Base-by-base conservation (phyloP, 495 filamentous ascomycete genomes). In the Trichoderma parareesei region DNA sequence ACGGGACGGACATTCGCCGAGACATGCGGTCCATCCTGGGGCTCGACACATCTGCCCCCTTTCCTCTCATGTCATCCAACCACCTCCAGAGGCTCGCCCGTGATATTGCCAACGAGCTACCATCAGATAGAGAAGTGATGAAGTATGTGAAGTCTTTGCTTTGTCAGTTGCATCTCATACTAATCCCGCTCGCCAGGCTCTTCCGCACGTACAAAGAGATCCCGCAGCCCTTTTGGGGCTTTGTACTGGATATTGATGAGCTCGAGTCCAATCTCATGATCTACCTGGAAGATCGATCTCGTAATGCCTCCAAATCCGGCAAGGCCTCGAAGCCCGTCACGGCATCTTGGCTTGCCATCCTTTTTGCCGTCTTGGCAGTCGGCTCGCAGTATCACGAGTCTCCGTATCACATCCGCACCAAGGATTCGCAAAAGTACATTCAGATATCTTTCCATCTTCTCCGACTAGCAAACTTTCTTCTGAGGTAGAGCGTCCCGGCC, bases 11-110 rank as follows among this genome's bases (percentile, higher is more conserved):
- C 59, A 83, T 84, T 49, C 78, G 81, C 61, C 74, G 77, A 69
- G 89, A 87, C 67, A 90, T 94, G 74, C 78, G 91, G 44, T 90
- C 90, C 5, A 88, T 93, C 38, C 81, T 94, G 43, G 90, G 90
- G 13, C 82, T 94, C 18, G 90, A 93, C 70, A 92, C 91, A 66
- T 89, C 91, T 64, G 89, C 90, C 37, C 90, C 90, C 33, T 94
- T 93, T 74, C 90, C 90, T 20, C 88, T 94, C 66, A 90, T 90
- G 81, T 90, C 88, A 10, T 79, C 86, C 2, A 83, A 85, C 42
- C 85, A 90, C 66, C 84, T 90, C 10, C 84, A 85, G 70, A 85
- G 85, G 38, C 80, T 93, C 1, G 86, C 87, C 35, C 84, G 82
- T 41, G 87, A 90, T n/a, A 84, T 94, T 64, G 87, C 88, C 9